Evolutionary conservation across 495 filamentous ascomycete genomes (phyloP), one percentile per base, ranked within the genome.

Genomic region (Emericellopsis terricola): DNA sequence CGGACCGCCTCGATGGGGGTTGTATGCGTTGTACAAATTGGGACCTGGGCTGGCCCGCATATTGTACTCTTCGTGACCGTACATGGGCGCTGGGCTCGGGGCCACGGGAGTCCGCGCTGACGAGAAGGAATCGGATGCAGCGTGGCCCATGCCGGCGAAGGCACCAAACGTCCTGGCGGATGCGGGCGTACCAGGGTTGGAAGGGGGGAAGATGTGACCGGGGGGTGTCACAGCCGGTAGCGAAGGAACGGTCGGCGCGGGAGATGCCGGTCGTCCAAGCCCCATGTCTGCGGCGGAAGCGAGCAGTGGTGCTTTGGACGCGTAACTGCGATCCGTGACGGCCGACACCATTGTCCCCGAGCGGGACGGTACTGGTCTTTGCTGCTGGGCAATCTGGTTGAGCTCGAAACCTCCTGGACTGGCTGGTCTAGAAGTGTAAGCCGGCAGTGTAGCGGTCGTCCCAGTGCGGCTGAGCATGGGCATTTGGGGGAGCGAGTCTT

Each of bases 361-460:
- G 23, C 65, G 53, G 8, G 40, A 36, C 5, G 56, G 51, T 19
- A 49, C 38, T 13, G 62, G 60, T 21, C 57, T 56, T 38, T 61
- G 64, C 34, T n/a, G n/a, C n/a, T 59, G 47, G 28, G 59, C 61
- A 15, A 68, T 35, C 7, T 54, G 21, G 33, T 52, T 48, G 29
- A 68, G 48, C 39, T 71, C 64, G 38, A 65, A 64, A 41, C 49
- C 60, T 1, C 51, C 50, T 20, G 62, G 52, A 4, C 67, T 70
- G 13, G 57, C 64, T 6, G 71, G 68, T 28, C 68, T 59, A 19
- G 70, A 69, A 2, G 59, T 52, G 47, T 78, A 78, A 3, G 64
- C 46, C 0, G 78, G 71, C 11, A 84, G 49, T 1, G 79, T 80
- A 0, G 68, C 62, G 48, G 71, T 66, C 0, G 78, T 82, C 8